phyloP scores from a whole-genome alignment of 73 alveolate genomes.

The Paramecium bursaria region DNA sequence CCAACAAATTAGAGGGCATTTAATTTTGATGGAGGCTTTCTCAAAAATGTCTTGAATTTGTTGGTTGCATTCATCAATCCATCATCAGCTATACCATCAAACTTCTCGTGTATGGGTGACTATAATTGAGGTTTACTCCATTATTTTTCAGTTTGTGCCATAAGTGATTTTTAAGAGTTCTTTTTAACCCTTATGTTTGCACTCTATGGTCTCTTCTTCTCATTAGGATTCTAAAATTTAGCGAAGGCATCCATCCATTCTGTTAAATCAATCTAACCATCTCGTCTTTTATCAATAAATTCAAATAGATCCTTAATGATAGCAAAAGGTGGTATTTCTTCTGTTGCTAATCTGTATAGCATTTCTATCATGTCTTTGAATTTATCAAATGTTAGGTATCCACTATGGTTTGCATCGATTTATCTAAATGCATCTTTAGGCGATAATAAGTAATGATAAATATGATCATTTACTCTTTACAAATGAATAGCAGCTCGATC shows the following conservation, averaged over 20 bases:
- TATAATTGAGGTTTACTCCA: background rate
- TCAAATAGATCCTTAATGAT: slow-evolving; percentile 92
- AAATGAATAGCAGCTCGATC: slow-evolving; percentile 79
- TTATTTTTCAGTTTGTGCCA: slow-evolving; percentile 27
- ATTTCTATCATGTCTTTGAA: slow-evolving; percentile 75
- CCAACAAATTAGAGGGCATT: slow-evolving; percentile 13
- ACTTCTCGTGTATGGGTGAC: background rate
- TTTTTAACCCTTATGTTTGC: slow-evolving; percentile 24
- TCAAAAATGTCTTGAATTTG: slow-evolving; percentile 41
- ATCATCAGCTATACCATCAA: slow-evolving; percentile 43
- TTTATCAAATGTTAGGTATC: slow-evolving; percentile 76
- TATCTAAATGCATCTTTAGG: slow-evolving; percentile 91
- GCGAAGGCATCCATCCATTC: slow-evolving; percentile 95
- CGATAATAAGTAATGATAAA: slow-evolving; percentile 80
- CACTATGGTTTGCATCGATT: slow-evolving; percentile 75
- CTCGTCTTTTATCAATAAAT: slow-evolving; percentile 93
- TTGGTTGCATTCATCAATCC: slow-evolving; percentile 41
- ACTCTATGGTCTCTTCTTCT: slow-evolving; percentile 56
- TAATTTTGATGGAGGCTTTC: slow-evolving; percentile 5
- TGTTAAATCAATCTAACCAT: slow-evolving; percentile 91
- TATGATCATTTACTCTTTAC: slow-evolving; percentile 81
- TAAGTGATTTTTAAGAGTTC: background rate
- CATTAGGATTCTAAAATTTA: slow-evolving; percentile 46
- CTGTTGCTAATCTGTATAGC: slow-evolving; percentile 82
- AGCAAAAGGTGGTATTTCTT: slow-evolving; percentile 88